Base-by-base conservation (phyloP, 257 asterid species). In the Anisodus tanguticus region DNA sequence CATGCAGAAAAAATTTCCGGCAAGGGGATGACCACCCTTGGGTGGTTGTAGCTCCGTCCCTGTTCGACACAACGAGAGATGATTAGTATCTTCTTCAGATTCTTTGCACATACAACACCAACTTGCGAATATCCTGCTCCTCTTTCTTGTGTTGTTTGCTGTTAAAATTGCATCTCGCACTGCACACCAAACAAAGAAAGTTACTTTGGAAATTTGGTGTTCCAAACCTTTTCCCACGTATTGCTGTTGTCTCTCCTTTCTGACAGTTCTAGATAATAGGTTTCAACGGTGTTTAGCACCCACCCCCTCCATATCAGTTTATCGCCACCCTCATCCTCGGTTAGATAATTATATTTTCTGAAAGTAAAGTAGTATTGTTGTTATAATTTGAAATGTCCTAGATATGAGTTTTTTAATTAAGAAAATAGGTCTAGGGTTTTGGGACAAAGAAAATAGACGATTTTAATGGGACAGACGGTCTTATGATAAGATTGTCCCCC, bases 391-490 rank as follows among this genome's bases (percentile, higher is more conserved):
- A 43, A 19, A 71, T n/a, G 79, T 19, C 57, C 79, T 45, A 51
- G 55, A 71, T n/a, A 45, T 45, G 79, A 45, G 16, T 49, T n/a
- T 67, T 71, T n/a, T 4, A 1, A n/a, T 71, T 71, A 45, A 9
- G 58, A 71, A n/a, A 71, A 39, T n/a, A 71, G 79, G 79, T 4
- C 37, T 43, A 71, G 6, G 79, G 39, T 71, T 71, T 45, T 71
- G 58, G 58, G 58, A 9, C 79, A 71, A 45, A 70, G 79, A 45
- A 12, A 9, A 10, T n/a, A 45, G 37, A 71, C n/a, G 58, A 6
- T 71, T 5, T 43, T 43, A 70, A 45, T 71, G 79, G 58, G 39
- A 45, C 9, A 45, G 39, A 71, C 17, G 7, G 37, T 9, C 4
- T 71, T 71, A 71, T 45, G 79, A 19, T 45, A 43, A 71, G 58